A percentile compares a stretch with the other conserved stretches of the same genome.
These are phyloP conservation scores for Colletotrichum tamarilloi DNA, from an alignment of 2,329 filamentous ascomycete genomes.

Conservation along the genomic window DNA sequence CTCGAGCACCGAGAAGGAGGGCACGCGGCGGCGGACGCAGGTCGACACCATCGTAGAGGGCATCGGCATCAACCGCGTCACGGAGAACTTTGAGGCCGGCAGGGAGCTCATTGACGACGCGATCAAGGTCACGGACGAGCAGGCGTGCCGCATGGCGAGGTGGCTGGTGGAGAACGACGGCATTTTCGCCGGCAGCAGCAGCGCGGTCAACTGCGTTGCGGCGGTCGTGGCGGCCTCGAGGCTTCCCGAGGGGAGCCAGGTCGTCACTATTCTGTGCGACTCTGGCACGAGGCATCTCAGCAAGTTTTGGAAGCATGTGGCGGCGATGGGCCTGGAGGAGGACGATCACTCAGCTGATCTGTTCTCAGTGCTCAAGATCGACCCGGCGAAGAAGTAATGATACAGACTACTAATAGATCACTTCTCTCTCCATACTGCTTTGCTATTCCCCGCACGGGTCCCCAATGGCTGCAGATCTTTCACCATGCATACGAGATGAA, in stretches of 20 bases:
- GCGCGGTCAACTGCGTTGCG: conserved; percentile 94
- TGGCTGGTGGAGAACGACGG: conserved; percentile 97
- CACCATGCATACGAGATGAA: neutral
- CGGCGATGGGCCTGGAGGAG: conserved; percentile 73
- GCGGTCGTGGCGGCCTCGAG: conserved; percentile 75
- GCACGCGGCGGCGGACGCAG: conserved; percentile 87
- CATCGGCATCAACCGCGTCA: conserved; percentile 95
- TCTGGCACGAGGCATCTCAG: conserved; percentile 84
- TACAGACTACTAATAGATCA: neutral
- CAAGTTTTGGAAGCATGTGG: conserved; percentile 85
- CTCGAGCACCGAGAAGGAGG: conserved; percentile 86
- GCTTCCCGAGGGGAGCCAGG: conserved; percentile 69
- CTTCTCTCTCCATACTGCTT: neutral
- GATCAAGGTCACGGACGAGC: conserved; percentile 85
- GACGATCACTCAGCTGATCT: conserved; percentile 62
- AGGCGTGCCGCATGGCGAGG: conserved; percentile 93
- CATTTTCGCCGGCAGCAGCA: conserved; percentile 93
- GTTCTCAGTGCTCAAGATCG: conserved; percentile 61
- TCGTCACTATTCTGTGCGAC: conserved; percentile 90
- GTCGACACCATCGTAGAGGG: conserved; percentile 97
- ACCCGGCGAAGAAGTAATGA: conserved; percentile 18
- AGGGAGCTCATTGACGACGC: conserved; percentile 90
- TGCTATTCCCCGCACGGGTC: too few relatives aligned
- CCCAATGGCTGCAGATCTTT: neutral
- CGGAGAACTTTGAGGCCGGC: conserved; percentile 90